A percentile compares a stretch with the other conserved stretches of the same genome.
These are phyloP conservation scores for Globisporangium middletonii DNA, from an alignment of 352 stramenopile species.

Conservation along the genomic window DNA sequence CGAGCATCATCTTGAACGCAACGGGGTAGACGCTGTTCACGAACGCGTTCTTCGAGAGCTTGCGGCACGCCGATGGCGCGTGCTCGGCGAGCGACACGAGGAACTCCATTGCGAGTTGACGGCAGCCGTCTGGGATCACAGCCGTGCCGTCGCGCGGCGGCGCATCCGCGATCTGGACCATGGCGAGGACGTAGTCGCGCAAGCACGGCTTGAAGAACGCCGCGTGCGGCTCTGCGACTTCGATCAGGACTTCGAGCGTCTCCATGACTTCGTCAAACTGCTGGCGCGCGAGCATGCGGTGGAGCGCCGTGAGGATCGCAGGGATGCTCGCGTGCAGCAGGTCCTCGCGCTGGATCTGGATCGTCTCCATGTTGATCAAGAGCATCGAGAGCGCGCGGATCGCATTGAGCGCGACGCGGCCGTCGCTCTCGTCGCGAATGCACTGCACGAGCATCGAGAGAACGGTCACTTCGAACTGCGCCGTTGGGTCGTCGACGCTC, in stretches of 20 bases:
- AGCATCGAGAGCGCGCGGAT: conserved; percentile 69
- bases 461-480: conserved; percentile 41
- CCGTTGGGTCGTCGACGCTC: conserved; percentile 15
- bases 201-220: conserved; percentile 64
- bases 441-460: conserved; percentile 43
- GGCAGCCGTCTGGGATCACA: conserved; percentile 49
- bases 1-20: conserved; percentile 82
- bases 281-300: conserved; percentile 35
- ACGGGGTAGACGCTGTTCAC: conserved; percentile 67
- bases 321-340: conserved; percentile 44
- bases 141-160: no score
- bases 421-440: conserved; percentile 40
- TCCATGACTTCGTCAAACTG: conserved; percentile 77
- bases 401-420: conserved; percentile 64
- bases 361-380: conserved; percentile 63
- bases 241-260: conserved; percentile 75
- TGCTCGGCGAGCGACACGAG: conserved; percentile 77
- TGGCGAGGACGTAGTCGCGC: conserved; percentile 53
- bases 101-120: conserved; percentile 82
- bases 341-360: conserved; percentile 47
- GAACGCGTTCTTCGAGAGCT: conserved; percentile 74
- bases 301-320: conserved; percentile 47
- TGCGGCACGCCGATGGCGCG: conserved; percentile 44
- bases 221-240: conserved; percentile 68
- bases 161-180: conserved; percentile 64